A percentile compares a stretch with the other conserved stretches of the same genome.
Evolutionary conservation across 768 basidiomycete species (phyloP).

Genomic region (Chalciporus sphaerocephalus): DNA sequence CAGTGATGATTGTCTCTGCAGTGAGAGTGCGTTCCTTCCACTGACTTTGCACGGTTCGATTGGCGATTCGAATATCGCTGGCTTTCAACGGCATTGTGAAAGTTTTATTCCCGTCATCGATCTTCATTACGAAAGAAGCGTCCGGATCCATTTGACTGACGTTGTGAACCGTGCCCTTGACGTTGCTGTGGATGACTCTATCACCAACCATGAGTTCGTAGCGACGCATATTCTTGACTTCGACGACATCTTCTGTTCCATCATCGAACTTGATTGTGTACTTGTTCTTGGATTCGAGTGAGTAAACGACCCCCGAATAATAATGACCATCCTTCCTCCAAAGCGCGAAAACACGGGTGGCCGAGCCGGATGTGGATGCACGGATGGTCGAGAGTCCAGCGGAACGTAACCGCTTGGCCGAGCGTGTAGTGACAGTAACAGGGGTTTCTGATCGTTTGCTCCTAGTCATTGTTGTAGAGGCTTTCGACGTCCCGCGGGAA

Average conservation of each 20-base stretch:
- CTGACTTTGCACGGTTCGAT: conserved; percentile 43
- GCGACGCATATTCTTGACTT: conserved; percentile 49
- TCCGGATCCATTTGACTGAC: conserved; percentile 29
- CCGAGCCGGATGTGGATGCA: conserved; percentile 14
- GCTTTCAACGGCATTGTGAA: conserved; percentile 29
- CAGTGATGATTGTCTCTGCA: conserved; percentile 40
- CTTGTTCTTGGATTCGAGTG: conserved; percentile 24
- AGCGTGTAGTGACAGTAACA: conserved; percentile 30
- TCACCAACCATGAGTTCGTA: conserved; percentile 53
- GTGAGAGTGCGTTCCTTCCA: conserved; percentile 54
- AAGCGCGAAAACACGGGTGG: conserved; percentile 65
- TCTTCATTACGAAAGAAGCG: conserved; percentile 34
- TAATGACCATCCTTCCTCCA: conserved; percentile 60
- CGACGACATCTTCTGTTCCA: conserved; percentile 42
- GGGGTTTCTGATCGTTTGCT: conserved; percentile 25
- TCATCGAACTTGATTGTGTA: conserved; percentile 71
- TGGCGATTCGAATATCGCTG: conserved; percentile 45
- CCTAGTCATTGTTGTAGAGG: conserved; percentile 24
- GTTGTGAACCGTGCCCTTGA: conserved; percentile 31
- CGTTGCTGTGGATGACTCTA: conserved; percentile 41
- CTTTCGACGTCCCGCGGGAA: conserved; percentile 20
- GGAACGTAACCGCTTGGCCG: conserved; percentile 40
- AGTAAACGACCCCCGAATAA: conserved; percentile 55
- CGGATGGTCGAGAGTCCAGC: conserved; percentile 30
- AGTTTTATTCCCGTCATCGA: conserved; percentile 36